Evolutionary conservation across 768 basidiomycete species (phyloP), one percentile per base, ranked within the genome.

Genomic region (Floccularia luteovirens): DNA sequence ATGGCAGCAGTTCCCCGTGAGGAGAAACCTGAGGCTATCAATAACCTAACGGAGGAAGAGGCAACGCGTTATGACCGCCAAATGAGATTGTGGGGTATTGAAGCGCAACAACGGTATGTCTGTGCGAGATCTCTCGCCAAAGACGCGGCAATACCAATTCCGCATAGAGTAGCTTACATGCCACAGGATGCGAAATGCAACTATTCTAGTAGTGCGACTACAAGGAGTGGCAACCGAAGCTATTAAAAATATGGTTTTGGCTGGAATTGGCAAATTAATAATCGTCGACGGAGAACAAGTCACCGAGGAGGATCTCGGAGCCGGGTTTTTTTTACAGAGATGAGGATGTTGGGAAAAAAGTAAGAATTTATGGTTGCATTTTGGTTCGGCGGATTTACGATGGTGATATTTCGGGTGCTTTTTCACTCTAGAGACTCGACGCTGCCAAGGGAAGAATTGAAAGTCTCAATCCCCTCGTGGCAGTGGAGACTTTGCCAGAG

Each of bases 61-160:
- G 62, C 64, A 17, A 89, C 86, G 11, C 73, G 96, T 19, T 96
- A 98, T 59, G 96, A 98, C 59, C 81, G 94, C 20, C 93, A 98
- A 61, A 96, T 98, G 67, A 79, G 94, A 22, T 64, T 97, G 50
- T 99, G 96, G 96, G 96, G 96, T 32, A 77, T 97, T 30, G 96
- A 97, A 58, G 96, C 96, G 24, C 96, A 99, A 58, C 90, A 96
- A 63, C 76, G 85, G 92, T 89, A 50, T 44, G 66, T 52, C 46
- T 31, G 24, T 6, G 46, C 24, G 39, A 31, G n/a, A n/a, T n/a
- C n/a, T n/a, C n/a, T n/a, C n/a, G n/a, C n/a, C n/a, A n/a, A n/a
- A n/a, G n/a, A n/a, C n/a, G n/a, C n/a, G n/a, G n/a, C n/a, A n/a
- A n/a, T n/a, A n/a, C n/a, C n/a, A n/a, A n/a, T n/a, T n/a, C n/a